Evolutionary conservation across 2,329 filamentous ascomycete species (phyloP), one percentile per base, ranked within the genome.

Genomic region (Colletotrichum simmondsii): DNA sequence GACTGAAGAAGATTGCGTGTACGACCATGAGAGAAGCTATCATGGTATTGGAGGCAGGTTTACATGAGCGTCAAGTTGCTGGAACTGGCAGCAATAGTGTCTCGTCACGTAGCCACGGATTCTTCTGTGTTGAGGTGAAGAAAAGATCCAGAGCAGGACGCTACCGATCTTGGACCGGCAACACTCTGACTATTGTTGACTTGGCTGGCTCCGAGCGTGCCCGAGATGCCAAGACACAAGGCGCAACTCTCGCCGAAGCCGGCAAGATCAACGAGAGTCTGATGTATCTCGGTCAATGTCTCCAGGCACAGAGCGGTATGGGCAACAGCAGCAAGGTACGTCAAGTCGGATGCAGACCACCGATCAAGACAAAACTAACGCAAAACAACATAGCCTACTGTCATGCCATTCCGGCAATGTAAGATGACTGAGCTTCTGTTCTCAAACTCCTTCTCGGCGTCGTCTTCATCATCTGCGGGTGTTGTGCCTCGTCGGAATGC

Each of bases 241-340:
- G 97, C 14, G 92, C 95, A 4, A 98, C 96, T 0, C 89, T 99
- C 16, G 96, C 94, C 0, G 97, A 99, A 84, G 97, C 96, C 46
- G 97, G 97, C 65, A 98, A 98, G 84, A 99, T 99, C 81, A 99
- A 99, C 79, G 95, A 98, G 82, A 97, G 94, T 79, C 85, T 99
- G 79, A 99, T 99, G 97, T 98, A 98, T 80, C 89, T 99, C 1
- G 97, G 97, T 0, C 97, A 98, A 80, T 99, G 97, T 80, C 89
- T 99, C 77, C 96, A 98, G 80, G 96, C 98, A 88, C 96, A 98
- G 81, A 95, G 93, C 72, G 94, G 96, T 77, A 88, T 92, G 37
- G 92, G 92, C 56, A 92, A 88, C 75, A 92, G 91, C 14, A 91
- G 89, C 79, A 96, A 94, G 89, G 93, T 94, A 86, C 59, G 81